Evolutionary conservation across 495 filamentous ascomycete species (phyloP), one percentile per base, ranked within the genome.

Genomic region (Tetracladium setigerum): DNA sequence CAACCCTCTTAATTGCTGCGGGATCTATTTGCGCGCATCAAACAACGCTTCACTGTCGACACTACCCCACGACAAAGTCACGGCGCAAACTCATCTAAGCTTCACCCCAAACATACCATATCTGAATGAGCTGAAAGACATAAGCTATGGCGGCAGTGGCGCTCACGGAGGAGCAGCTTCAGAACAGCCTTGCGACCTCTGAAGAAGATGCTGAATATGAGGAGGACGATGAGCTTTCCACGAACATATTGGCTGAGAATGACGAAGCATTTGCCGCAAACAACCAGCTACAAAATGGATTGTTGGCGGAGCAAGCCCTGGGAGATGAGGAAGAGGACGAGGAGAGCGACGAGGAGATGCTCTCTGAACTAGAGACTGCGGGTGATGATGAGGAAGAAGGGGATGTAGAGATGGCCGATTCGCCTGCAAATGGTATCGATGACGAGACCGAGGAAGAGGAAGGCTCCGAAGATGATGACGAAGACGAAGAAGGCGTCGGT

Each of bases 401-500:
- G 16, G 46, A 47, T 14, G 62, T 64, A 18, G 62, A 63, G 10
- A 63, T 64, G 15, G 38, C 34, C 17, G 55, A 50, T 38, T 49
- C 46, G 4, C 52, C 43, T 16, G 38, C 62, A 30, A 59, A 67
- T 17, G 62, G 59, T 38, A 65, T 61, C 47, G 63, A 70, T 30
- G 71, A 67, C 35, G 71, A 66, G 33, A 65, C 57, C 22, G 35
- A 46, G 48, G 57, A 52, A 14, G 64, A 65, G 40, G 56, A 59
- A 17, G 51, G 50, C 30, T 54, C 41, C 30, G 60, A 58, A 43
- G 65, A 69, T 4, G 71, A 62, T 17, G 60, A 71, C 12, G 70
- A 69, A 11, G 69, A 77, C 24, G 69, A 66, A 37, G 85, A 86
- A 59, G 77, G 81, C 14, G 86, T 89, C 40, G 83, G 83, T 1